A percentile compares a stretch with the other conserved stretches of the same genome.
Conservation (phyloP, 306 rosid species). For the Hylodesmum podocarpum region DNA sequence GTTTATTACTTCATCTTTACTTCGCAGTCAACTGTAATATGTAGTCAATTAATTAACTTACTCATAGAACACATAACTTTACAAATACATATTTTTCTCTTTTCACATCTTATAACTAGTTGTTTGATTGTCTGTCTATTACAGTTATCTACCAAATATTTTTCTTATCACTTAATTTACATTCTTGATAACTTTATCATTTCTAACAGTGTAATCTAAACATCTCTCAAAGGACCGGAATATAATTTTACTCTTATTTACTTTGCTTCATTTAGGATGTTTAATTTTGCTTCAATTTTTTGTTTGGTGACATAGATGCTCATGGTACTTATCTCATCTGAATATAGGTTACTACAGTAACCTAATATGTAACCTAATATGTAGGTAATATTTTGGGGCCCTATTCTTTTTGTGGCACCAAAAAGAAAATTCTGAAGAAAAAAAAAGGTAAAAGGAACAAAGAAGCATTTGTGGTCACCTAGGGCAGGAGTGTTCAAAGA, state of each 20-base stretch:
- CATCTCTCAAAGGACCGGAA: background rate
- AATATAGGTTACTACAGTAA: constrained; percentile 3
- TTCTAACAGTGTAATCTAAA: background rate
- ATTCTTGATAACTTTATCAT: too few species aligned
- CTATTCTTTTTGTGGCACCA: constrained; percentile 5
- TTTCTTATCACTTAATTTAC: too few species aligned
- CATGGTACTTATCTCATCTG: background rate
- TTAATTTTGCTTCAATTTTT: constrained; percentile 2
- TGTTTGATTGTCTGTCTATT: too few species aligned
- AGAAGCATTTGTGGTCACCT: constrained; percentile 12
- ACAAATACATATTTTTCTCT: too few species aligned
- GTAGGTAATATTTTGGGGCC: constrained; percentile 25
- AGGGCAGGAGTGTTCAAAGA: constrained; percentile 21
- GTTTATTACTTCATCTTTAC: too few species aligned
- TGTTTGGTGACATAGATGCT: background rate
- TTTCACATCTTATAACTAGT: too few species aligned
- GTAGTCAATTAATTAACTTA: too few species aligned
- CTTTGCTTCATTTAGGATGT: constrained; percentile 8
- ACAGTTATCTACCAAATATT: too few species aligned
- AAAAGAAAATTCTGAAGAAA: constrained; percentile 3
- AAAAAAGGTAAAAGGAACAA: constrained; percentile 14
- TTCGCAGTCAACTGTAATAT: too few species aligned
- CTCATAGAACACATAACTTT: too few species aligned
- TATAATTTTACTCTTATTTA: background rate
- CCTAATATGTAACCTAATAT: constrained; percentile 20